Conservation (phyloP, 129 eudicot species). For the Dittrichia graveolens region DNA sequence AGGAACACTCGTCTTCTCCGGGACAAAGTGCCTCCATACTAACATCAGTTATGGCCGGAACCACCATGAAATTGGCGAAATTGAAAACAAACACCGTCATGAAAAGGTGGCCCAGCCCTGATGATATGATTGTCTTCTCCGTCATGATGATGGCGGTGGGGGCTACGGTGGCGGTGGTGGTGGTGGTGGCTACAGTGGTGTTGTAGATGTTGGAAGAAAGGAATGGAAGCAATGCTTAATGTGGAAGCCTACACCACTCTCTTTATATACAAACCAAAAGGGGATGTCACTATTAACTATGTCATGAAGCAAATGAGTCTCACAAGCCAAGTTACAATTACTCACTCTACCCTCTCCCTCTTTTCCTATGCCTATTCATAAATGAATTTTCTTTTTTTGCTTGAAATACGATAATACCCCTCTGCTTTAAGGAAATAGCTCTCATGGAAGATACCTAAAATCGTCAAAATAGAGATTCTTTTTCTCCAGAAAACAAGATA, state of each 20-base stretch:
- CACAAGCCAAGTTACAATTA: conserved; percentile 42
- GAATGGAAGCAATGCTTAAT: conserved; percentile 33
- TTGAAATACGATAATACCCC: conserved; percentile 24
- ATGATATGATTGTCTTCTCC: conserved; percentile 34
- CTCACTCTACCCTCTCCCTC: not conserved
- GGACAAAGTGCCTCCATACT: conserved; percentile 68
- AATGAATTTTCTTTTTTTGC: not conserved
- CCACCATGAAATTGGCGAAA: conserved; percentile 60
- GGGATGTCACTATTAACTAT: conserved; percentile 28
- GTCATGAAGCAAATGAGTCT: conserved; percentile 38
- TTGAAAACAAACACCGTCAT: conserved; percentile 54
- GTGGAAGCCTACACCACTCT: conserved; percentile 25
- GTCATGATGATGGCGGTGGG: conserved; percentile 16
- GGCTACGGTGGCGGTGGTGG: not conserved
- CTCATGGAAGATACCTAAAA: not conserved
- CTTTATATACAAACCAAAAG: conserved; percentile 18
- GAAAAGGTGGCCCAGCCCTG: conserved; percentile 57
- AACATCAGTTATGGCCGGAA: conserved; percentile 70
- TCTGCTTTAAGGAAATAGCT: not conserved
- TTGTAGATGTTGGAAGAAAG: not conserved
- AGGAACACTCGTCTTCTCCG: conserved; percentile 63
- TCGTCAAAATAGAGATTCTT: not conserved
- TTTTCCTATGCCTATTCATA: conserved; percentile 4
- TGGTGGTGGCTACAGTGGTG: not conserved
- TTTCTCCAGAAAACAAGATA: not conserved